Conservation (phyloP, 495 filamentous ascomycete species). For the Corynascus novoguineensis region DNA sequence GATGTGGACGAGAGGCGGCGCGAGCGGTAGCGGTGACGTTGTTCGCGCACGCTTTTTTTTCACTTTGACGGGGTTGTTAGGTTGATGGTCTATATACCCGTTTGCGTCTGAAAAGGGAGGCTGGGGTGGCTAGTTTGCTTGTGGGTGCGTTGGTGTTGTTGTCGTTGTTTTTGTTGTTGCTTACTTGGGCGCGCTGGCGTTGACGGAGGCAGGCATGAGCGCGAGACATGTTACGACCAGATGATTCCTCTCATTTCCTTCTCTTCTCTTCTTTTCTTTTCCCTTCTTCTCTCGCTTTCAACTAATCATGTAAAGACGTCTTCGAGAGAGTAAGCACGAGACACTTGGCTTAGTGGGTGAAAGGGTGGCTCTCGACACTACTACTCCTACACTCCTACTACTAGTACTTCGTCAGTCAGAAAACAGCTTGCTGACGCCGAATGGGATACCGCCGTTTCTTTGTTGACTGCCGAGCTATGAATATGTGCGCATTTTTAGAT, state of each 20-base stretch:
- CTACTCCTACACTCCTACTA: too few relatives aligned
- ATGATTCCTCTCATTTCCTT: constrained; percentile 6
- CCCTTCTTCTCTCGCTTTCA: not conserved
- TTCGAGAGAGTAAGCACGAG: not conserved
- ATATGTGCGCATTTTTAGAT: too few relatives aligned
- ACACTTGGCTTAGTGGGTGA: not conserved
- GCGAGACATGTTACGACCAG: constrained; percentile 5
- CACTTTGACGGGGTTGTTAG: not conserved
- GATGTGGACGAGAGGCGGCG: constrained; percentile 41
- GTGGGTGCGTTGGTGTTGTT: not conserved
- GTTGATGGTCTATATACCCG: not conserved
- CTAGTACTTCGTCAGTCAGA: too few relatives aligned
- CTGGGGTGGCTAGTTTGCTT: not conserved
- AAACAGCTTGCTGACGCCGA: too few relatives aligned
- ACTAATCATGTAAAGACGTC: not conserved
- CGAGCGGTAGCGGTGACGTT: not conserved
- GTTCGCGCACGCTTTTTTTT: not conserved
- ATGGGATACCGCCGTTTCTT: too few relatives aligned
- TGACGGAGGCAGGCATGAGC: not conserved
- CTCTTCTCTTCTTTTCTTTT: not conserved
- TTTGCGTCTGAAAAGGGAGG: not conserved
- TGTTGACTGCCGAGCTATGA: too few relatives aligned
- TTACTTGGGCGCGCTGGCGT: constrained; percentile 3
- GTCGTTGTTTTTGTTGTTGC: not conserved
- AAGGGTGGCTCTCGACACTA: too few relatives aligned